phyloP scores from a whole-genome alignment of 371 early-diverging fungal species.

The Apophysomyces trapeziformis region DNA sequence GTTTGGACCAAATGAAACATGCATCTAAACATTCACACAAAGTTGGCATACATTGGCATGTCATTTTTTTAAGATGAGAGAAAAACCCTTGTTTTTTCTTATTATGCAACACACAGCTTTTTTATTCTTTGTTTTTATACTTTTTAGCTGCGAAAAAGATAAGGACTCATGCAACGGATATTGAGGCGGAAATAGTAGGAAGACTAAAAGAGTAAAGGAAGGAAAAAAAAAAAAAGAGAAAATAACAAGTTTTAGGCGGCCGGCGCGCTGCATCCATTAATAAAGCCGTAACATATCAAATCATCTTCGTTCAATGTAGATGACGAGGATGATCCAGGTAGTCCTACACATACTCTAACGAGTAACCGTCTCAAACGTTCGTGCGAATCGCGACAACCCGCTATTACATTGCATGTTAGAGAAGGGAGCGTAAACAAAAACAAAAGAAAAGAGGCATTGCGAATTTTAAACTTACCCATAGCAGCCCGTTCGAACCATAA shows the following conservation, averaged over 20 bases:
- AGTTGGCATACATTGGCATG: too few relatives aligned
- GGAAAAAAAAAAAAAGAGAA: not conserved
- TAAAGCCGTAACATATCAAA: conserved; percentile 42
- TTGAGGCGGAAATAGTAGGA: not conserved
- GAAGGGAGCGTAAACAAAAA: not conserved
- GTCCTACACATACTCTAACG: conserved; percentile 48
- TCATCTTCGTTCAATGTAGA: conserved; percentile 35
- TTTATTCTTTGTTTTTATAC: too few relatives aligned
- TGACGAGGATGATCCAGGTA: conserved; percentile 32
- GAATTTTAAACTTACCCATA: conserved; percentile 29
- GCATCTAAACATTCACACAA: too few relatives aligned
- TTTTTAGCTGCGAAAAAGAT: too few relatives aligned
- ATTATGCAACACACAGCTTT: too few relatives aligned
- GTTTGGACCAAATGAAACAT: too few relatives aligned
- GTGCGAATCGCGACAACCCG: conserved; percentile 62
- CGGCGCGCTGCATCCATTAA: conserved; percentile 54
- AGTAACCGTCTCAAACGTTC: conserved; percentile 56
- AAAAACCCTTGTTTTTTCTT: too few relatives aligned
- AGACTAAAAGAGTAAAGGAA: not conserved
- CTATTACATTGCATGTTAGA: conserved; percentile 12
- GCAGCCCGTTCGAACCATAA: conserved; percentile 75
- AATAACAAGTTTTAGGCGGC: conserved; percentile 44
- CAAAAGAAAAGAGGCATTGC: not conserved
- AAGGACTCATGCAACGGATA: not conserved
- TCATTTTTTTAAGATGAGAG: too few relatives aligned